Conservation (phyloP, 257 asterid species). For the Ajuga chamaepitys region DNA sequence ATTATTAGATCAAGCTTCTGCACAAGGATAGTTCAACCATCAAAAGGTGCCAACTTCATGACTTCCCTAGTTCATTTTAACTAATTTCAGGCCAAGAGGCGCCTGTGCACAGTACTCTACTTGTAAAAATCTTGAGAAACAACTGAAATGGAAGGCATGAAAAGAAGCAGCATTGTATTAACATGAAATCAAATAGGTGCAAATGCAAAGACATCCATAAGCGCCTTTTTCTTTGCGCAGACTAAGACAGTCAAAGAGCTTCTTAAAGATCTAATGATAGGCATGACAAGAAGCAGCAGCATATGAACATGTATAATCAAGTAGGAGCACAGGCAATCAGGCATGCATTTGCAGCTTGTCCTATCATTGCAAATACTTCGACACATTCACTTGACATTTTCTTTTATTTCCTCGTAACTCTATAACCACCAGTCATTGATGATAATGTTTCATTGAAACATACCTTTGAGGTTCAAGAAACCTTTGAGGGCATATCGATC, state of each 20-base stretch:
- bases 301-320: slow-evolving; percentile 2
- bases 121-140: background rate
- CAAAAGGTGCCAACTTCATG: background rate
- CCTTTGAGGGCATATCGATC: slow-evolving; percentile 70
- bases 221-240: background rate
- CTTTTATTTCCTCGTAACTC: background rate
- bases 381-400: background rate
- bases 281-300: background rate
- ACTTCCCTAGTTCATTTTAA: background rate
- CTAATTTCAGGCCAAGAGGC: background rate
- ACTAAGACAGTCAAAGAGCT: too few relatives aligned
- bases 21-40: background rate
- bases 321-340: background rate
- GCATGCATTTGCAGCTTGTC: background rate
- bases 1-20: background rate
- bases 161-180: too few relatives aligned
- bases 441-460: slow-evolving; percentile 11
- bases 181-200: slow-evolving; percentile 9
- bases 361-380: background rate
- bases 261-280: too few relatives aligned
- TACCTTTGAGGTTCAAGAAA: slow-evolving; percentile 61
- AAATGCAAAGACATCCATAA: background rate
- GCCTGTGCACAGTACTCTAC: background rate
- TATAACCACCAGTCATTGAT: slow-evolving; percentile 4
- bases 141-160: background rate